Percentiles rank a stretch among this genome's conserved stretches.
These are phyloP conservation scores for Spencermartinsiella ligniputridi DNA, from an alignment of 1,139 yeast species.

Conservation along the genomic window DNA sequence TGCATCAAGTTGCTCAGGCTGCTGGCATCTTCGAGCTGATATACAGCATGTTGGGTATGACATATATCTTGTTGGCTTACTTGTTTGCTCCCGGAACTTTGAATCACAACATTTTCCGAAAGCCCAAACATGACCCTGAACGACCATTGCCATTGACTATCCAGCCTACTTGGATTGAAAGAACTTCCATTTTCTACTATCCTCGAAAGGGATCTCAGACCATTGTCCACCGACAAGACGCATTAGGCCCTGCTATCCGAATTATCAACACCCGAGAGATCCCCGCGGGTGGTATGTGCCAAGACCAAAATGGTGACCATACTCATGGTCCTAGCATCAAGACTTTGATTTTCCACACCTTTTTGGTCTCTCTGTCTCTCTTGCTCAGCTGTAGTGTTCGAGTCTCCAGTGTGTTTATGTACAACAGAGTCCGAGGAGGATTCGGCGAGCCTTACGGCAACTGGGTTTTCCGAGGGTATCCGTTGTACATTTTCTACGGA, in stretches of 20 bases:
- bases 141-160: constrained; percentile 42
- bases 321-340: constrained; percentile 45
- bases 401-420: constrained; percentile 48
- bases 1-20: constrained; percentile 55
- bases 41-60: constrained; percentile 53
- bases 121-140: constrained; percentile 19
- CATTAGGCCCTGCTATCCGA: constrained; percentile 38
- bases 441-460: constrained; percentile 30
- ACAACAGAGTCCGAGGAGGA: constrained; percentile 28
- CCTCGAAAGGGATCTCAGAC: constrained; percentile 26
- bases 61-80: constrained; percentile 50
- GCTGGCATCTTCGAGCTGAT: constrained; percentile 54
- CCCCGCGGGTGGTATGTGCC: constrained; percentile 37
- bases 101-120: constrained; percentile 45
- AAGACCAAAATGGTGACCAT: constrained; percentile 31
- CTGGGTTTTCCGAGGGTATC: constrained; percentile 49
- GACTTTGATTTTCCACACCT: constrained; percentile 42
- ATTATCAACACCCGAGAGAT: constrained; percentile 40
- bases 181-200: constrained; percentile 39
- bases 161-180: constrained; percentile 78
- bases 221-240: constrained; percentile 40
- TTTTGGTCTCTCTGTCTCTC: constrained; percentile 49
- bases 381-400: constrained; percentile 57
- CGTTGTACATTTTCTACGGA: constrained; percentile 67
- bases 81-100: constrained; percentile 52